Conservation (phyloP, 331 rosid species). For the Rhamnella rubrinervis region DNA sequence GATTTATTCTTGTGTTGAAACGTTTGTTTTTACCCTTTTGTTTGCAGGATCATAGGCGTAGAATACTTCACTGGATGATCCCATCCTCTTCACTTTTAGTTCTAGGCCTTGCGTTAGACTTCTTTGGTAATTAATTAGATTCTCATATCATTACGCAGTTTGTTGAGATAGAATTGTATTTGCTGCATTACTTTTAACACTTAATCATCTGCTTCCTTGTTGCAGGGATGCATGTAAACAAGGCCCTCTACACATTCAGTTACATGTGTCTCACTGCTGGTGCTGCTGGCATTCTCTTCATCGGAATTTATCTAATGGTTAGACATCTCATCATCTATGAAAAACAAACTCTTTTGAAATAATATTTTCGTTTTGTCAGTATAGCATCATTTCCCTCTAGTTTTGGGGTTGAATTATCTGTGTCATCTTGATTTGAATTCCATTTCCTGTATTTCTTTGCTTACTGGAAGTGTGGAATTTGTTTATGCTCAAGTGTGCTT, state of each 20-base stretch:
- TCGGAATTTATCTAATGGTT: conserved; percentile 82
- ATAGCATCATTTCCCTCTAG: too few species aligned
- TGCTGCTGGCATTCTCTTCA: conserved; percentile 73
- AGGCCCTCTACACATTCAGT: conserved; percentile 83
- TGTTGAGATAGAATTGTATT: background rate
- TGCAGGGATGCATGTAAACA: conserved; percentile 91
- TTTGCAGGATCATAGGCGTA: conserved; percentile 71
- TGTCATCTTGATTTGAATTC: too few species aligned
- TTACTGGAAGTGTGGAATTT: too few species aligned
- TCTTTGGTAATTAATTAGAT: conserved; percentile 48
- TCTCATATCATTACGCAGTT: background rate
- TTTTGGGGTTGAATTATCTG: too few species aligned
- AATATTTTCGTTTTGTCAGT: background rate
- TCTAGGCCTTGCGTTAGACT: conserved; percentile 61
- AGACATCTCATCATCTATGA: conserved; percentile 3
- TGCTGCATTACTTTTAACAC: background rate
- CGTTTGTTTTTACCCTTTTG: background rate
- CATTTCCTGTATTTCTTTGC: too few species aligned
- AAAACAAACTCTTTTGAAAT: background rate
- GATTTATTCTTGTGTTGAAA: background rate
- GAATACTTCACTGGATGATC: conserved; percentile 79
- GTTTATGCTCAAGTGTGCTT: too few species aligned
- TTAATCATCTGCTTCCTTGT: background rate
- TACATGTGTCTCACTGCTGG: conserved; percentile 86
- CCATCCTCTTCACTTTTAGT: conserved; percentile 64